phyloP scores from a whole-genome alignment of 2,329 filamentous ascomycete species.

The Mariannaea sp. region DNA sequence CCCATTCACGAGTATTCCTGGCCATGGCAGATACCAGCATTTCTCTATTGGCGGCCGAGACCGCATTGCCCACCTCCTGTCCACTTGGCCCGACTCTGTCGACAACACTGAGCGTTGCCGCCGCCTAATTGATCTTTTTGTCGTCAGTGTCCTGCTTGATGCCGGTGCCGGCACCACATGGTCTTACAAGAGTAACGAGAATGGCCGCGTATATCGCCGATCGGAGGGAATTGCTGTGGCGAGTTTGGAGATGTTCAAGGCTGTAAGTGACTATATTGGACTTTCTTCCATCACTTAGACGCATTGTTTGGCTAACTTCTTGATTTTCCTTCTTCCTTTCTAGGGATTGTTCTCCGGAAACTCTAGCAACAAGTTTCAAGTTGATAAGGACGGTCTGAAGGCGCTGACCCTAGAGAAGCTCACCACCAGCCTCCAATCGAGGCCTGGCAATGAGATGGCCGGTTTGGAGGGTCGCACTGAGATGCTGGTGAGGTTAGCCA shows the following conservation, averaged over 20 bases:
- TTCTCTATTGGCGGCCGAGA: slow-evolving; percentile 81
- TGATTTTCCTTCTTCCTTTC: too few relatives aligned
- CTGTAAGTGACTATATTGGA: slow-evolving; percentile 45
- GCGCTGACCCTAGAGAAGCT: slow-evolving; percentile 75
- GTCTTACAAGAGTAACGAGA: slow-evolving; percentile 92
- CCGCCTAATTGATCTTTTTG: slow-evolving; percentile 76
- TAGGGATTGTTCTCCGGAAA: slow-evolving; percentile 85
- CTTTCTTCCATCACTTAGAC: not conserved
- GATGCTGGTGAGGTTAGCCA: slow-evolving; percentile 74
- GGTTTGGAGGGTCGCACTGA: slow-evolving; percentile 84
- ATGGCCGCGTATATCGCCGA: slow-evolving; percentile 78
- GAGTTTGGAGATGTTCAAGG: slow-evolving; percentile 89
- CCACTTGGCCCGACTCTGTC: slow-evolving; percentile 69
- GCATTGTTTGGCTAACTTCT: too few relatives aligned
- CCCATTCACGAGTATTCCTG: slow-evolving; percentile 69
- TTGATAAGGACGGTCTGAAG: slow-evolving; percentile 81
- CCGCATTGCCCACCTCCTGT: slow-evolving; percentile 71
- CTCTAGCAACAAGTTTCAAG: slow-evolving; percentile 79
- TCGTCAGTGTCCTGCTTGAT: slow-evolving; percentile 80
- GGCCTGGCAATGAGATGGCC: slow-evolving; percentile 77
- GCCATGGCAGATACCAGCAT: slow-evolving; percentile 86
- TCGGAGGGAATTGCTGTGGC: slow-evolving; percentile 86
- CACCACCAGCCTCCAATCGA: slow-evolving; percentile 83
- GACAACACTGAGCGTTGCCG: slow-evolving; percentile 76
- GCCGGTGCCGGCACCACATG: slow-evolving; percentile 89